A percentile compares a stretch with the other conserved stretches of the same genome.
These are phyloP conservation scores for Rhizopus stolonifer DNA, from an alignment of 371 early-diverging fungal genomes.

Conservation along the genomic window DNA sequence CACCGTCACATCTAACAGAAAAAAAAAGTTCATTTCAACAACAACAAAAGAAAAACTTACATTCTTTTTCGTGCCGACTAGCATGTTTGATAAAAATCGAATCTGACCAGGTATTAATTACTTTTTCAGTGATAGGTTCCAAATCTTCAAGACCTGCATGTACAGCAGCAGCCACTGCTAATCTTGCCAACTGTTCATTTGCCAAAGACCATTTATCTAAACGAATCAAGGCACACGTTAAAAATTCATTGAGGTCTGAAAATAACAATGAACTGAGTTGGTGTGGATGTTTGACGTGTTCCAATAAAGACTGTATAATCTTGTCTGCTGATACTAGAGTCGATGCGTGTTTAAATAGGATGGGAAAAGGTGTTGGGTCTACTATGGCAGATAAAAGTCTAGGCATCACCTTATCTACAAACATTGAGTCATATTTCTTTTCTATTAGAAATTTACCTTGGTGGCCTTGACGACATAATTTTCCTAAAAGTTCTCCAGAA, in stretches of 20 bases:
- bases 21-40: neutral
- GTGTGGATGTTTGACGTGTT: neutral
- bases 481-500: conserved; percentile 24
- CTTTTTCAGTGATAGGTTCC: neutral
- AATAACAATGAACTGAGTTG: too few species aligned
- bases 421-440: neutral
- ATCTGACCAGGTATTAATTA: conserved; percentile 37
- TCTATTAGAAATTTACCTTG: conserved; percentile 12
- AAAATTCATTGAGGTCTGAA: conserved; percentile 6
- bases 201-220: conserved; percentile 18
- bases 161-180: conserved; percentile 9
- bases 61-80: conserved; percentile 24
- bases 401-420: neutral
- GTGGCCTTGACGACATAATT: conserved; percentile 36
- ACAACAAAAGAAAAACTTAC: conserved; percentile 14
- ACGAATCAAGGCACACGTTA: conserved; percentile 9
- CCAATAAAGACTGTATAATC: conserved; percentile 4
- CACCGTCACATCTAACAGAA: conserved; percentile 36
- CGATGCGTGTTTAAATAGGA: neutral
- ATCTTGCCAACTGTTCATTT: conserved; percentile 8
- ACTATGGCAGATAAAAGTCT: too few species aligned
- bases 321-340: conserved; percentile 15
- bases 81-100: conserved; percentile 36
- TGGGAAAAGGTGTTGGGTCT: too few species aligned
- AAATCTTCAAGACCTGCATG: neutral